Conservation (phyloP, 495 filamentous ascomycete genomes). For the Amphirosellinia nigrospora region DNA sequence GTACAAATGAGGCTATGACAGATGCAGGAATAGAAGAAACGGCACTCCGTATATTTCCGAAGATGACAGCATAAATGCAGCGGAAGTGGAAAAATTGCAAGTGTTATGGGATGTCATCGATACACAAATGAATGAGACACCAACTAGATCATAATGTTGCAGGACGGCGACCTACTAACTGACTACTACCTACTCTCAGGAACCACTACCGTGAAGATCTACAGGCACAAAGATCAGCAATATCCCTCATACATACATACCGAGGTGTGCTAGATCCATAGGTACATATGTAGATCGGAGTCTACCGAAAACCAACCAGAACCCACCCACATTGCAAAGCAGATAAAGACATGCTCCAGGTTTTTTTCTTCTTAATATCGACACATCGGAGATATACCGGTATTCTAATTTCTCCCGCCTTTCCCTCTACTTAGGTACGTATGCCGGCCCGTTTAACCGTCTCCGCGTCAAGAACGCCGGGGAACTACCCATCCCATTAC, state of each 20-base stretch:
- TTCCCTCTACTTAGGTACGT: neutral
- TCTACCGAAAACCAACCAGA: neutral
- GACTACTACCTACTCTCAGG: too few relatives aligned
- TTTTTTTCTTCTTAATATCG: conserved; percentile 16
- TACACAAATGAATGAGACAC: neutral
- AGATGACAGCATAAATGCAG: neutral
- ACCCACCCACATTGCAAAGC: too few relatives aligned
- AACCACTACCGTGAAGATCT: neutral
- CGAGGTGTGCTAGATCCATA: neutral
- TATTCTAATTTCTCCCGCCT: too few relatives aligned
- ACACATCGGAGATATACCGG: neutral
- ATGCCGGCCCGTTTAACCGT: conserved; percentile 16
- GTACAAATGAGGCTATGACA: conserved; percentile 14
- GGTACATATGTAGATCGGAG: neutral
- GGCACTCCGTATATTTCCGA: neutral
- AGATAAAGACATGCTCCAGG: too few relatives aligned
- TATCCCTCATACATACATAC: neutral
- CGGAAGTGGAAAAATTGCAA: neutral
- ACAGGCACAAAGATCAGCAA: neutral
- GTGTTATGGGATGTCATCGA: neutral
- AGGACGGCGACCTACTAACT: neutral
- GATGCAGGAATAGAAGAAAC: conserved; percentile 2
- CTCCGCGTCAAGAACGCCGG: too few relatives aligned
- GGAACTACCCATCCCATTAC: neutral
- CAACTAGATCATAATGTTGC: neutral